A percentile compares a stretch with the other conserved stretches of the same genome.
phyloP scores from a whole-genome alignment of 140 eudicot species.

The Oenanthe javanica region DNA sequence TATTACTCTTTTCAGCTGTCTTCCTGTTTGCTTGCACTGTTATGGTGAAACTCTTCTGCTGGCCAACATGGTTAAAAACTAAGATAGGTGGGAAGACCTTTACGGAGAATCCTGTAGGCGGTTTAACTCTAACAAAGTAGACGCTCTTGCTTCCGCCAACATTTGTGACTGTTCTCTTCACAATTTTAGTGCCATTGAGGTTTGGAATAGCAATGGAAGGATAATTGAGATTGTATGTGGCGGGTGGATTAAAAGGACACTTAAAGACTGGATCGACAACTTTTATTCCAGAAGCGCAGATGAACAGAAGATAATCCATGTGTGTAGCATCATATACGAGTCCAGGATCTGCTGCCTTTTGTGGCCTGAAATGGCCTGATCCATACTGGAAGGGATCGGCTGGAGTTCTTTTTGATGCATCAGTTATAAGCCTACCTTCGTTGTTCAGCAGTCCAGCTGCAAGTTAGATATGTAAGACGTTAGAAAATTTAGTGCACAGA shows the following conservation, averaged over 20 bases:
- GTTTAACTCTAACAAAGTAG: slow-evolving; percentile 7
- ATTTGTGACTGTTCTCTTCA: slow-evolving; percentile 22
- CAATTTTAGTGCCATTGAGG: background rate
- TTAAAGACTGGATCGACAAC: background rate
- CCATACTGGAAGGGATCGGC: slow-evolving; percentile 84
- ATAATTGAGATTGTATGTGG: slow-evolving; percentile 23
- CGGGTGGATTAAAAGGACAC: slow-evolving; percentile 11
- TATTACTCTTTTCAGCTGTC: slow-evolving; percentile 5
- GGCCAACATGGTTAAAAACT: slow-evolving; percentile 11
- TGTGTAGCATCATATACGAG: slow-evolving; percentile 71
- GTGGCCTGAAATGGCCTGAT: slow-evolving; percentile 73
- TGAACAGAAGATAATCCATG: slow-evolving; percentile 51
- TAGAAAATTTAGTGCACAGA: background rate
- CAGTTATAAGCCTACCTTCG: slow-evolving; percentile 44
- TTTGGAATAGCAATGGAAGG: slow-evolving; percentile 21
- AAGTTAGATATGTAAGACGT: background rate
- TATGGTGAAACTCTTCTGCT: slow-evolving; percentile 18
- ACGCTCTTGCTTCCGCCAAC: slow-evolving; percentile 15
- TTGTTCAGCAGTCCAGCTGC: slow-evolving; percentile 61
- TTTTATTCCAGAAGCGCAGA: slow-evolving; percentile 13
- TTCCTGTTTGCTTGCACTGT: slow-evolving; percentile 13
- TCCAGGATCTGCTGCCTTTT: slow-evolving; percentile 84
- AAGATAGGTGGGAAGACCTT: slow-evolving; percentile 15
- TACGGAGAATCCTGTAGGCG: slow-evolving; percentile 18
- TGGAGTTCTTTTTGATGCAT: slow-evolving; percentile 41